These are phyloP conservation scores for Chionographis japonica DNA, from an alignment of 106 monocot genomes.

Conservation along the genomic window DNA sequence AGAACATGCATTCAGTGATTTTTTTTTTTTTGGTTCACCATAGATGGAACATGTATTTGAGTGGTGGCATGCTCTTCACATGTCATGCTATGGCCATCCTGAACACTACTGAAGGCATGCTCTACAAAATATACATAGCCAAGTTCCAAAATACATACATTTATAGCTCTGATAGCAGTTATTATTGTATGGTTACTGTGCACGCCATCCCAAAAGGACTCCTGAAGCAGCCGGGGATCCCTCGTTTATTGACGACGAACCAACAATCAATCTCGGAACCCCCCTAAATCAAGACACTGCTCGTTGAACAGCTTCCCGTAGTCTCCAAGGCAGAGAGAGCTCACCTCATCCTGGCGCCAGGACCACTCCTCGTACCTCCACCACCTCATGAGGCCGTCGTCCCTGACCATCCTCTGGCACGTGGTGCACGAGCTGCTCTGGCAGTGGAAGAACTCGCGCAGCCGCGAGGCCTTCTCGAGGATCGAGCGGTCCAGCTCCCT, in stretches of 20 bases:
- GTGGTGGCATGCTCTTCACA: too few species aligned
- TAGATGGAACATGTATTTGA: too few species aligned
- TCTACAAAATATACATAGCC: too few species aligned
- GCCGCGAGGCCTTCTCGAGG: slow-evolving; percentile 36
- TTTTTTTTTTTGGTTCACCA: too few species aligned
- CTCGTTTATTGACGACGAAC: not conserved
- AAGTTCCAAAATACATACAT: too few species aligned
- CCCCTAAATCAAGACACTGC: slow-evolving; percentile 30
- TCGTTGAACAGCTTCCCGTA: slow-evolving; percentile 69
- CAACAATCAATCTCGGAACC: slow-evolving; percentile 20
- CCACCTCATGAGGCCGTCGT: slow-evolving; percentile 93
- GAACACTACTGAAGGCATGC: too few species aligned
- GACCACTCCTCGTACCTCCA: slow-evolving; percentile 79
- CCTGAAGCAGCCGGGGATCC: not conserved
- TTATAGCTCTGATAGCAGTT: too few species aligned
- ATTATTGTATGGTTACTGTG: too few species aligned
- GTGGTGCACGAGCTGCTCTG: slow-evolving; percentile 36
- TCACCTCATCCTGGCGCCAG: slow-evolving; percentile 79
- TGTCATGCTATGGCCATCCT: too few species aligned
- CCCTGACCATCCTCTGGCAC: slow-evolving; percentile 57
- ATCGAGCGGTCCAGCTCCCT: slow-evolving; percentile 36
- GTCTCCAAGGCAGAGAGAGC: slow-evolving; percentile 52
- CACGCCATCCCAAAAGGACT: not conserved
- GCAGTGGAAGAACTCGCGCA: slow-evolving; percentile 58
- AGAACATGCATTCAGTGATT: too few species aligned